These are phyloP conservation scores for Vachellia pachyceras DNA, from an alignment of 306 rosid species.

Conservation along the genomic window DNA sequence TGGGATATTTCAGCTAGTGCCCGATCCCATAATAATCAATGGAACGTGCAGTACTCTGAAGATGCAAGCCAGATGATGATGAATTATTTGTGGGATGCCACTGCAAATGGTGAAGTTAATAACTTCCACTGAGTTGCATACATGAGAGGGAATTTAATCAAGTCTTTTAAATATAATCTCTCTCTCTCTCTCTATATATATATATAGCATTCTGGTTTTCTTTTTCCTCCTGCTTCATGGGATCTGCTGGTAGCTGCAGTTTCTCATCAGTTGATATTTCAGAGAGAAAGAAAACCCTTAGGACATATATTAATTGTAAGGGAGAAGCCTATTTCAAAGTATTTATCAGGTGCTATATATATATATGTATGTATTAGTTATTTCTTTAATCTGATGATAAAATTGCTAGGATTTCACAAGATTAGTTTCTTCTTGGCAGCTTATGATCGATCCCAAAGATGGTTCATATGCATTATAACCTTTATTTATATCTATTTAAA, in stretches of 20 bases:
- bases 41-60: conserved; percentile 45
- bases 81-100: conserved; percentile 54
- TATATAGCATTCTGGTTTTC: conserved; percentile 1
- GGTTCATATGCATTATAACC: not conserved
- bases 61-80: conserved; percentile 34
- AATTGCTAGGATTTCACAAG: not conserved
- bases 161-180: not conserved
- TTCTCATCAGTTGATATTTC: not conserved
- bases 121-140: conserved; percentile 1
- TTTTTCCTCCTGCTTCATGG: not conserved
- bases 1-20: conserved; percentile 56
- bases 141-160: not conserved
- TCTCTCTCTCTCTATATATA: too few relatives aligned
- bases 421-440: not conserved
- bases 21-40: conserved; percentile 43
- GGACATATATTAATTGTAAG: not conserved
- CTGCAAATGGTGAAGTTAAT: conserved; percentile 30
- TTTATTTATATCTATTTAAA: not conserved
- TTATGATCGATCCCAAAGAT: not conserved
- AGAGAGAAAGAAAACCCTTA: not conserved
- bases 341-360: not conserved
- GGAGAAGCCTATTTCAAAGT: not conserved
- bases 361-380: not conserved
- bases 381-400: not conserved
- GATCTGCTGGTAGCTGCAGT: not conserved